Percentiles rank a stretch among this genome's conserved stretches.
These are phyloP conservation scores for Dipteronia dyeriana DNA, from an alignment of 345 rosid species.

Conservation along the genomic window DNA sequence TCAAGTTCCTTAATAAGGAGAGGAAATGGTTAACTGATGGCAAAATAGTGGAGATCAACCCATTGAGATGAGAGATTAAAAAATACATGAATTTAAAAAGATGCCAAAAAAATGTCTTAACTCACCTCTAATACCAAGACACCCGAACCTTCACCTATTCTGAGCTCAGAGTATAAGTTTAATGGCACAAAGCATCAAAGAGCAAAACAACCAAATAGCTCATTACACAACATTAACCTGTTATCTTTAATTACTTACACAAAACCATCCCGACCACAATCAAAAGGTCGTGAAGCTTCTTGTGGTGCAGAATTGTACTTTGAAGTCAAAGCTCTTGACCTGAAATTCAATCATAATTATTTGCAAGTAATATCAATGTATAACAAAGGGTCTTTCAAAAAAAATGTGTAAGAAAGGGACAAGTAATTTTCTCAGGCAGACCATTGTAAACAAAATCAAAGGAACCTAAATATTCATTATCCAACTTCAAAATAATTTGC, in stretches of 20 bases:
- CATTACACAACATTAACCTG: neutral
- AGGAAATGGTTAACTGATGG: constrained; percentile 15
- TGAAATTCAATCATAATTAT: constrained; percentile 32
- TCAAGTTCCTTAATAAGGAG: constrained; percentile 61
- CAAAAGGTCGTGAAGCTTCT: constrained; percentile 98
- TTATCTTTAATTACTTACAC: constrained; percentile 61
- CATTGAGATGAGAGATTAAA: neutral
- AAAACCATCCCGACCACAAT: constrained; percentile 90
- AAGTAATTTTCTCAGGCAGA: constrained; percentile 8
- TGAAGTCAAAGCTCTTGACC: constrained; percentile 87
- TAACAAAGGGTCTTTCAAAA: no score
- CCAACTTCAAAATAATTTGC: neutral
- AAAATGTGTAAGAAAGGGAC: neutral
- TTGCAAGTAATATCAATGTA: constrained; percentile 5
- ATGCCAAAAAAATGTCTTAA: constrained; percentile 14
- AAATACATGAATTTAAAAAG: neutral
- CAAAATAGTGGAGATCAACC: constrained; percentile 14
- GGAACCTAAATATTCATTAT: neutral
- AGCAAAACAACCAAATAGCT: neutral
- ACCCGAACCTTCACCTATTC: constrained; percentile 97
- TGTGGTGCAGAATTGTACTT: constrained; percentile 70
- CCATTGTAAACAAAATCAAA: neutral
- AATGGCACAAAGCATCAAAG: constrained; percentile 11
- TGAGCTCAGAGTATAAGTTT: constrained; percentile 40
- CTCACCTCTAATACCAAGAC: constrained; percentile 84